Conservation (phyloP, 2,329 filamentous ascomycete genomes). For the Conoideocrella luteorostrata region DNA sequence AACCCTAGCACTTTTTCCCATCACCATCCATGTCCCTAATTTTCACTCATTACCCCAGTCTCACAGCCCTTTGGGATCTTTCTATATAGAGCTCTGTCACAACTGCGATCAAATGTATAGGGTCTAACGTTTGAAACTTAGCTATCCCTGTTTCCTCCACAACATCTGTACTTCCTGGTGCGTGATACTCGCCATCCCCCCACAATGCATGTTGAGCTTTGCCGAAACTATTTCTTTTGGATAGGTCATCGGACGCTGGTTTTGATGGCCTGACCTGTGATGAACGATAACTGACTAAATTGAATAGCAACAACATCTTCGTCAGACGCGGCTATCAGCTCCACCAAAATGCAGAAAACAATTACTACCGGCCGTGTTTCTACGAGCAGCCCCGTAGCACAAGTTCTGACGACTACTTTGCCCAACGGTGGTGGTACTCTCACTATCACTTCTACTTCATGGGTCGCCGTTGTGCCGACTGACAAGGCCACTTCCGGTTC, state of each 20-base stretch:
- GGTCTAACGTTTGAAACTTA: slow-evolving; percentile 3
- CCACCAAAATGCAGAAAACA: slow-evolving; percentile 19
- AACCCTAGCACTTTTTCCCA: too few relatives aligned
- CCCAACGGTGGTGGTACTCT: slow-evolving; percentile 39
- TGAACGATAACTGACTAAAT: slow-evolving; percentile 12
- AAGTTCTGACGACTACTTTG: slow-evolving; percentile 40
- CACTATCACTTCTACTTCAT: slow-evolving; percentile 43
- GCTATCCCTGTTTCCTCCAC: background rate
- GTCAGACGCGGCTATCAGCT: slow-evolving; percentile 6
- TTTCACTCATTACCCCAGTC: too few relatives aligned
- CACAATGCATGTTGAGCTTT: too few relatives aligned
- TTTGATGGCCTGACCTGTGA: background rate
- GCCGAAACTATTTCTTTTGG: too few relatives aligned
- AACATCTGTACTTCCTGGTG: slow-evolving; percentile 6
- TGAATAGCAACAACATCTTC: background rate
- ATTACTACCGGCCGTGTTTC: slow-evolving; percentile 27
- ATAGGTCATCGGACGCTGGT: background rate
- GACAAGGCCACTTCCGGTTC: slow-evolving; percentile 20
- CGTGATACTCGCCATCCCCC: too few relatives aligned
- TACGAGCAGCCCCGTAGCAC: slow-evolving; percentile 29
- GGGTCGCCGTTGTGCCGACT: slow-evolving; percentile 37
- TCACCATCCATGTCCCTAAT: too few relatives aligned
- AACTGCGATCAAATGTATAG: background rate
- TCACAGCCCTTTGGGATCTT: too few relatives aligned
- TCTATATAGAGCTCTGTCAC: too few relatives aligned